Percentiles rank a stretch among this genome's conserved stretches.
These are phyloP conservation scores for Plectosphaerella cucumerina DNA, from an alignment of 2,329 filamentous ascomycete genomes.

Conservation along the genomic window DNA sequence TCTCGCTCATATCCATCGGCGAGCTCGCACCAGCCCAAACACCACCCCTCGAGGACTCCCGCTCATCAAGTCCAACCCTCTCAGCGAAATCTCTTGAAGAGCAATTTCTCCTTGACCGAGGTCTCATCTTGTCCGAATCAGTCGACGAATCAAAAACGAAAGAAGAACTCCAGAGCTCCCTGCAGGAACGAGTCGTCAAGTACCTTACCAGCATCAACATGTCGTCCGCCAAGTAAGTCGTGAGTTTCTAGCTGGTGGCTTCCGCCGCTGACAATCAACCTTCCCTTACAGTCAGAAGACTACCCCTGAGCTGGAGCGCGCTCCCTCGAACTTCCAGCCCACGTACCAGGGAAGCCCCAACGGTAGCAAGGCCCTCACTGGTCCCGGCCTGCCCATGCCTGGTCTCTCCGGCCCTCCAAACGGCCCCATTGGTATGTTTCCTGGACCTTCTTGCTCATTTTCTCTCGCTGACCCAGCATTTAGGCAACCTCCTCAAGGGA, in stretches of 20 bases:
- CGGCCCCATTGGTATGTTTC: conserved; percentile 20
- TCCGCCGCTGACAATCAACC: too few relatives aligned
- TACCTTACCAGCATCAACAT: conserved; percentile 29
- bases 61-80: background rate
- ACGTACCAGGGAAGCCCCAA: conserved; percentile 28
- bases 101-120: background rate
- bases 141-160: background rate
- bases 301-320: conserved; percentile 19
- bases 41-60: background rate
- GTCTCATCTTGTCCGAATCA: background rate
- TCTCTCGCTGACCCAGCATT: background rate
- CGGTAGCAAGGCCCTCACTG: conserved; percentile 51
- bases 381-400: conserved; percentile 34
- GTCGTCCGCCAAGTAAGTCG: conserved; percentile 25
- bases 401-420: conserved; percentile 30
- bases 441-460: background rate
- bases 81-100: background rate
- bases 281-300: too few relatives aligned
- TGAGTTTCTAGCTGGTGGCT: too few relatives aligned
- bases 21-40: background rate
- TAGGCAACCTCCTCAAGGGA: conserved; percentile 53
- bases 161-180: background rate
- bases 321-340: background rate
- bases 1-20: background rate
- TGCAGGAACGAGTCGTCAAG: background rate